phyloP scores from a whole-genome alignment of 31 red algal genomes.

The Odonthalia washingtoniensis region DNA sequence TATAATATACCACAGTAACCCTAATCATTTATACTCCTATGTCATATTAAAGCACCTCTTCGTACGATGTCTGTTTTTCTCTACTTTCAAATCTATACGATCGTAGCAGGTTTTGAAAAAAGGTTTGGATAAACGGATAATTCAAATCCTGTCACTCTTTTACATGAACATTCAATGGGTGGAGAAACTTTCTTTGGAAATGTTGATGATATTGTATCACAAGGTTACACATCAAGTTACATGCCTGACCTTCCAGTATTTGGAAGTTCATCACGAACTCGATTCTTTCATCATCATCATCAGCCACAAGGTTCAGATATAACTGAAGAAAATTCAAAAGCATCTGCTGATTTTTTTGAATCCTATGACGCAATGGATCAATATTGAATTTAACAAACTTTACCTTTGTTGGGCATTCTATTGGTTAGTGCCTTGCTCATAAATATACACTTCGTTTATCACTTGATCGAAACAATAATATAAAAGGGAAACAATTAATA shows the following conservation, averaged over 20 bases:
- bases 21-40: no score
- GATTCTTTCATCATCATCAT: no score
- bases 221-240: constrained; percentile 65
- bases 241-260: constrained; percentile 83
- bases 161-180: constrained; percentile 94
- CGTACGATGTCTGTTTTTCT: no score
- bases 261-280: constrained; percentile 80
- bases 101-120: no score
- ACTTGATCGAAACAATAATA: no score
- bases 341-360: constrained; percentile 56
- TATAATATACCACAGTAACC: no score
- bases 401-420: constrained; percentile 68
- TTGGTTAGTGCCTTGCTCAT: constrained; percentile 82
- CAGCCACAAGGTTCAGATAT: no score
- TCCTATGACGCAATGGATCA: constrained; percentile 46
- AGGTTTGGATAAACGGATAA: no score
- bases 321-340: no score
- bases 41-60: no score
- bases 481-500: constrained; percentile 46
- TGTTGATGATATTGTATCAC: constrained; percentile 64
- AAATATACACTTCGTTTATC: no score
- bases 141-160: constrained; percentile 57
- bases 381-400: constrained; percentile 32
- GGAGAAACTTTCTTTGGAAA: constrained; percentile 75
- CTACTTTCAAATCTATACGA: no score